A percentile compares a stretch with the other conserved stretches of the same genome.
Conservation (phyloP, 2,329 filamentous ascomycete genomes). For the Chaetomium globosum region DNA sequence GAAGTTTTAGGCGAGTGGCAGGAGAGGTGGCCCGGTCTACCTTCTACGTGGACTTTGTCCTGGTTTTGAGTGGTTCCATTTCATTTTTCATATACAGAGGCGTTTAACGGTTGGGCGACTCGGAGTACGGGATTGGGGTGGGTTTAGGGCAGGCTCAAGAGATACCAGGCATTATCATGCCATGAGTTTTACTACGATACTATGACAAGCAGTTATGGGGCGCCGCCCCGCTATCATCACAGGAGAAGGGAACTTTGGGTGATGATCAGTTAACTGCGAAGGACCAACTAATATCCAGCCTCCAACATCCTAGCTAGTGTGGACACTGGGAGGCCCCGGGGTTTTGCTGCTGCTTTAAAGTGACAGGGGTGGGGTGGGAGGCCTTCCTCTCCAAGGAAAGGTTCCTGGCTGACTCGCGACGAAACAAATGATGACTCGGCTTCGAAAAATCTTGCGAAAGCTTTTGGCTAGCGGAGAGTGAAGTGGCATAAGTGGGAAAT, state of each 20-base stretch:
- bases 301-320: neutral
- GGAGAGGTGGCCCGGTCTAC: constrained; percentile 88
- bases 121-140: constrained; percentile 14
- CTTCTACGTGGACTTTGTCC: constrained; percentile 89
- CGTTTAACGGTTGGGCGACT: constrained; percentile 22
- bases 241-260: neutral
- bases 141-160: constrained; percentile 14
- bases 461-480: neutral
- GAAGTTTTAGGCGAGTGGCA: constrained; percentile 93
- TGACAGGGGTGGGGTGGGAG: constrained; percentile 17
- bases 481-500: neutral
- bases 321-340: neutral
- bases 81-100: constrained; percentile 10
- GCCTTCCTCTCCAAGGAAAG: constrained; percentile 2
- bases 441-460: constrained; percentile 26
- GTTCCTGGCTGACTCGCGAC: constrained; percentile 18
- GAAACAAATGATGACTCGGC: constrained; percentile 25
- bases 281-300: neutral
- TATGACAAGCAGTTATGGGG: constrained; percentile 4
- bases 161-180: constrained; percentile 29
- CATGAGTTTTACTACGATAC: constrained; percentile 7
- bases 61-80: constrained; percentile 68
- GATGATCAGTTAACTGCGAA: neutral
- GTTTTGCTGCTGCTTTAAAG: constrained; percentile 7
- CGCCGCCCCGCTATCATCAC: neutral